Evolutionary conservation across 2,329 filamentous ascomycete species (phyloP).

Genomic region (Aspergillus neotritici): DNA sequence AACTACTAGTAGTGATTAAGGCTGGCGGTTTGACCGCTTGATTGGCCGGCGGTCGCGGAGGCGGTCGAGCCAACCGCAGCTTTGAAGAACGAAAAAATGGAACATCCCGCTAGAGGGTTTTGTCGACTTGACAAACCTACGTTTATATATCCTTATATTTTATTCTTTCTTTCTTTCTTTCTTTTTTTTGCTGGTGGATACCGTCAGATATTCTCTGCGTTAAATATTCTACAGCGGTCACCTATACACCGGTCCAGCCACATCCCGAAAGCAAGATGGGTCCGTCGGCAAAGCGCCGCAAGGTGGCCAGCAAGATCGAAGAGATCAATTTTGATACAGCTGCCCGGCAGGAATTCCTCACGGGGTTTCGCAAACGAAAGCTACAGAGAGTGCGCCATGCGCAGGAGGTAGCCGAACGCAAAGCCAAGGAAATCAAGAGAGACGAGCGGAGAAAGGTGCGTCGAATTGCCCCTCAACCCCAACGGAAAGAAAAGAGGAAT

Average conservation of each 20-base stretch:
- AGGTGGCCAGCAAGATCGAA: constrained; percentile 56
- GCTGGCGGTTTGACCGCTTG: constrained; percentile 12
- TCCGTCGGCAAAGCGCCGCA: constrained; percentile 62
- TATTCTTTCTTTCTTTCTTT: constrained; percentile 12
- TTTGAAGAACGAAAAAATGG: constrained; percentile 6
- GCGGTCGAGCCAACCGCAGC: constrained; percentile 30
- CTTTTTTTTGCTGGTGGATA: not conserved
- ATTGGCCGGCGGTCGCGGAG: constrained; percentile 26
- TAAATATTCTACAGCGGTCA: not conserved
- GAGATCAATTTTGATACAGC: constrained; percentile 79
- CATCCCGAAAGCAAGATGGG: constrained; percentile 38
- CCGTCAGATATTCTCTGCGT: not conserved
- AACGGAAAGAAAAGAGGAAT: not conserved
- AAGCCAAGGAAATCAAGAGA: constrained; percentile 70
- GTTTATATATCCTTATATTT: constrained; percentile 10
- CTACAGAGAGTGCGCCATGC: constrained; percentile 76
- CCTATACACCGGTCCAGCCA: too few relatives aligned
- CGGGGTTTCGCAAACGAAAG: constrained; percentile 96
- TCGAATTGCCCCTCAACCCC: not conserved
- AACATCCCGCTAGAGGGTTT: constrained; percentile 7
- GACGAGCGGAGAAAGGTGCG: constrained; percentile 68
- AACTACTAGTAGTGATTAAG: constrained; percentile 17
- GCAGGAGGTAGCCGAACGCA: constrained; percentile 72
- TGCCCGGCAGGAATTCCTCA: constrained; percentile 80
- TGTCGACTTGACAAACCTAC: not conserved